A percentile compares a stretch with the other conserved stretches of the same genome.
Conservation (phyloP, 23 red algal species). For the Cyanidium caldarium region DNA sequence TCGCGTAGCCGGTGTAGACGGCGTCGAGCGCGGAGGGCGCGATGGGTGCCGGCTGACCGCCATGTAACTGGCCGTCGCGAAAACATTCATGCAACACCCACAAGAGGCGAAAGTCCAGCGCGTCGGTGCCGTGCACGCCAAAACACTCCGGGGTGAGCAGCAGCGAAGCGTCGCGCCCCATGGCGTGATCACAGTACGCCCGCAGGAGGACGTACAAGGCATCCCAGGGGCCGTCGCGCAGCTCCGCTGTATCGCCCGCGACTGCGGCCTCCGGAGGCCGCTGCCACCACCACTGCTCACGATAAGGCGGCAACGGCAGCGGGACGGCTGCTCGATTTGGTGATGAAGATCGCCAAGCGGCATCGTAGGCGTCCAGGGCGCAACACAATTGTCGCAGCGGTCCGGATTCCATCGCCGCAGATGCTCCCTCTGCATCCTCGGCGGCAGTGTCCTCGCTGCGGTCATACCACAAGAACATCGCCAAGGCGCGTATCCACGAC, state of each 20-base stretch:
- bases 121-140: not conserved
- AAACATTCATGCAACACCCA: not conserved
- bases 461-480: not conserved
- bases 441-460: not conserved
- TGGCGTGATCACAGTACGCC: not conserved
- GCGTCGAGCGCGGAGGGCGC: not conserved
- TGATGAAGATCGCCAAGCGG: not conserved
- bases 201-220: not conserved
- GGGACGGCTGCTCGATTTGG: not conserved
- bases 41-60: not conserved
- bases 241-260: not conserved
- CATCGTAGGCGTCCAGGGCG: not conserved
- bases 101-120: not conserved
- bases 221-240: not conserved
- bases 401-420: not conserved
- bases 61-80: not conserved
- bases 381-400: not conserved
- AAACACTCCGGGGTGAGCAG: not conserved
- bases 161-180: not conserved
- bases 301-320: not conserved
- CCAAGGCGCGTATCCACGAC: not conserved
- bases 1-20: not conserved
- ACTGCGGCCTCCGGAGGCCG: not conserved
- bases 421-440: not conserved
- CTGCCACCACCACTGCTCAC: not conserved